Evolutionary conservation across 768 basidiomycete genomes (phyloP).

Genomic region (Cystobasidium onofrii): DNA sequence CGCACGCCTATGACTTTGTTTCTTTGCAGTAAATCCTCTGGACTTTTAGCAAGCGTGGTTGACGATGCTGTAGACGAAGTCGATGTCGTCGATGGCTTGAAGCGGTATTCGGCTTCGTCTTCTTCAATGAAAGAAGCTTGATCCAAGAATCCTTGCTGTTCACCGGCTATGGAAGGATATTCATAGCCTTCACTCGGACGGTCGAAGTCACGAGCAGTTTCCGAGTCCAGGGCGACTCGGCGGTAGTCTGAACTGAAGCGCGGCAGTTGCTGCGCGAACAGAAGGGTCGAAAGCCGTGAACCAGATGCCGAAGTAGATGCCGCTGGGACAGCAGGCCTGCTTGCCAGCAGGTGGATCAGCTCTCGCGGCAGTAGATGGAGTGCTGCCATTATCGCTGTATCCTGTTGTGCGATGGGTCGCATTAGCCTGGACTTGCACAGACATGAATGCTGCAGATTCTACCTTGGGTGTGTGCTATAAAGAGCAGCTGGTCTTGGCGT

Average conservation of each 20-base stretch:
- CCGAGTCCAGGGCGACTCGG: background rate
- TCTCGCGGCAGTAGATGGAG: conserved; percentile 26
- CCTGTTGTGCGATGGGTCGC: background rate
- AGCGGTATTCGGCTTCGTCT: background rate
- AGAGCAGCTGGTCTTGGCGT: no score
- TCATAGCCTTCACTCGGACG: conserved; percentile 1
- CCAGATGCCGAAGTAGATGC: background rate
- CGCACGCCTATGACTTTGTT: background rate
- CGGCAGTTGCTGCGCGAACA: background rate
- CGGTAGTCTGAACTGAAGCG: conserved; percentile 19
- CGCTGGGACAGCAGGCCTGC: background rate
- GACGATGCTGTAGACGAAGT: background rate
- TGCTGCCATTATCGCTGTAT: conserved; percentile 4
- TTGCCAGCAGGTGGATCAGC: conserved; percentile 12
- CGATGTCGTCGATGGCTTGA: background rate
- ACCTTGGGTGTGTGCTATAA: background rate
- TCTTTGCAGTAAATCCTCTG: background rate
- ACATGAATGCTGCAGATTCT: background rate
- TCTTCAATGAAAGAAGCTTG: background rate
- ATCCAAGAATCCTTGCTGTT: background rate
- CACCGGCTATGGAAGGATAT: conserved; percentile 1
- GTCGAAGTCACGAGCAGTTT: conserved; percentile 26
- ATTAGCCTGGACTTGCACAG: background rate
- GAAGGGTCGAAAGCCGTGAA: background rate
- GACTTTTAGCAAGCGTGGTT: background rate